Conservation (phyloP, 805 yeast genomes). For the Candida alai region DNA sequence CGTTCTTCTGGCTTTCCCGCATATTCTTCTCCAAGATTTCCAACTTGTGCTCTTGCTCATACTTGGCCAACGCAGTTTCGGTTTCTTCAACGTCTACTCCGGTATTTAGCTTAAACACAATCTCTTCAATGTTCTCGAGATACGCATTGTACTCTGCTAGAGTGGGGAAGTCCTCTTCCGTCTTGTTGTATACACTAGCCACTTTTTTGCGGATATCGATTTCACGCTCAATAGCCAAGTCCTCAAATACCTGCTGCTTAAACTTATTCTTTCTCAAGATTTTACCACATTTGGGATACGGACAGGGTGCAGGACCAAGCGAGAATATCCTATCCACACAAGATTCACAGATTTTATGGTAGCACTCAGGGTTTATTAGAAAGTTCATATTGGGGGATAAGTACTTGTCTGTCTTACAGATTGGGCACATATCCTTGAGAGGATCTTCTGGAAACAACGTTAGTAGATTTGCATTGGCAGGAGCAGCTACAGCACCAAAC, state of each 20-base stretch:
- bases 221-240: slow-evolving; percentile 83
- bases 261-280: slow-evolving; percentile 83
- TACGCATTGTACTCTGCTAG: slow-evolving; percentile 67
- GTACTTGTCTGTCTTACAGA: slow-evolving; percentile 93
- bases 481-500: slow-evolving; percentile 4
- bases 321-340: slow-evolving; percentile 95
- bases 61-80: slow-evolving; percentile 60
- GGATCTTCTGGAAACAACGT: slow-evolving; percentile 37
- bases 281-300: slow-evolving; percentile 87
- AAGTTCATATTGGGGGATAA: slow-evolving; percentile 90
- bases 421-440: slow-evolving; percentile 86
- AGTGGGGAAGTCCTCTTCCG: slow-evolving; percentile 63
- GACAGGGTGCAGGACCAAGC: slow-evolving; percentile 95
- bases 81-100: slow-evolving; percentile 66
- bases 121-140: slow-evolving; percentile 78
- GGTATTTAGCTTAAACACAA: slow-evolving; percentile 71
- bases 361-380: slow-evolving; percentile 94
- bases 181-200: slow-evolving; percentile 72
- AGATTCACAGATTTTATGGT: slow-evolving; percentile 94
- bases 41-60: slow-evolving; percentile 70
- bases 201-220: slow-evolving; percentile 86
- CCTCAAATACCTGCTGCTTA: slow-evolving; percentile 91
- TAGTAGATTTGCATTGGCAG: neutral
- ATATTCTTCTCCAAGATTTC: slow-evolving; percentile 74
- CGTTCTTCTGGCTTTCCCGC: slow-evolving; percentile 54